Conservation (phyloP, 805 yeast species). For the Kodamaea lidongshanica region DNA sequence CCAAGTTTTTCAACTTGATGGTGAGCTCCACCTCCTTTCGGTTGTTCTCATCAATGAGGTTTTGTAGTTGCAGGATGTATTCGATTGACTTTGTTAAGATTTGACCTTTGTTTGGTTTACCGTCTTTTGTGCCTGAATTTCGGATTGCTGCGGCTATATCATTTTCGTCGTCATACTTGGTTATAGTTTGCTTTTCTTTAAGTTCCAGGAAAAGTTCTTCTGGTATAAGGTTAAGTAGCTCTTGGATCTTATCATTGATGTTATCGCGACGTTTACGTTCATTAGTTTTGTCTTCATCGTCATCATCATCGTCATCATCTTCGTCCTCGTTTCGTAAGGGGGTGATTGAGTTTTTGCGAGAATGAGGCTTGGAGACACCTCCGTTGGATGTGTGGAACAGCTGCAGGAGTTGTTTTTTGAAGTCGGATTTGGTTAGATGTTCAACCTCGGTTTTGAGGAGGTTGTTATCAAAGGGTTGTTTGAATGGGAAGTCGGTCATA, state of each 20-base stretch:
- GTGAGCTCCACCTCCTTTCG: constrained; percentile 71
- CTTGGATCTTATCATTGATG: constrained; percentile 41
- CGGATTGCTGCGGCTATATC: constrained; percentile 26
- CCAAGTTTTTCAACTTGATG: constrained; percentile 50
- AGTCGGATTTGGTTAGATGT: constrained; percentile 28
- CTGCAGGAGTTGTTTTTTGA: constrained; percentile 37
- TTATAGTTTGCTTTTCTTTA: constrained; percentile 5
- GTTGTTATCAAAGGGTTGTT: constrained; percentile 14
- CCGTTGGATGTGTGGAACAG: constrained; percentile 22
- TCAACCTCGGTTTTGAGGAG: constrained; percentile 29
- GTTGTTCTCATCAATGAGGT: constrained; percentile 70
- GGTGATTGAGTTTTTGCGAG: constrained; percentile 29
- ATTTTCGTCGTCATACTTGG: constrained; percentile 16
- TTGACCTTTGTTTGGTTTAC: constrained; percentile 82
- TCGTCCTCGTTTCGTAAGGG: constrained; percentile 19
- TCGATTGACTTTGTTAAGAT: constrained; percentile 71
- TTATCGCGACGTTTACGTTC: constrained; percentile 40
- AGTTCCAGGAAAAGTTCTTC: constrained; percentile 26
- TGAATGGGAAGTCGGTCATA: constrained; percentile 11
- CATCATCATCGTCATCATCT: constrained; percentile 19
- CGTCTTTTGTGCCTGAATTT: constrained; percentile 64
- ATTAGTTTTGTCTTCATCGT: constrained; percentile 30
- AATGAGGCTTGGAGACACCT: constrained; percentile 34
- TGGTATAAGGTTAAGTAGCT: constrained; percentile 34
- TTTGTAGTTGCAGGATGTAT: constrained; percentile 61